phyloP scores from a whole-genome alignment of 2,329 filamentous ascomycete species.

The Venturia pyrina region DNA sequence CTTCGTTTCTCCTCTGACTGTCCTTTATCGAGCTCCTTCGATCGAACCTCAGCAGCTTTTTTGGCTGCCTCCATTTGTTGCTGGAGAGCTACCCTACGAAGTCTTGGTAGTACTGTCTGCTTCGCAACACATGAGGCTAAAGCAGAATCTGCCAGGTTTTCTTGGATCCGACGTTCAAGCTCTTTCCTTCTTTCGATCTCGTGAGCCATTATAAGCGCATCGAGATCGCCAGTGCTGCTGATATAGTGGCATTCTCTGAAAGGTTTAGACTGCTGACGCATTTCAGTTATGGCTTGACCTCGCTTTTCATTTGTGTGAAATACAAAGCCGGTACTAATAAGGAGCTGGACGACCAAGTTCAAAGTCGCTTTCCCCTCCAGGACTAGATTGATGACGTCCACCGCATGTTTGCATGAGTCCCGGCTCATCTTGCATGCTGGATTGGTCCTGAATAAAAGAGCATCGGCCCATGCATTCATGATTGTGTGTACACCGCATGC shows the following conservation, averaged over 20 bases:
- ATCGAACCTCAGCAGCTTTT: background rate
- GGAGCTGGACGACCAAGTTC: background rate
- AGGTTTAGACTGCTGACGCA: background rate
- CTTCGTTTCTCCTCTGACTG: background rate
- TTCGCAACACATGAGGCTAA: background rate
- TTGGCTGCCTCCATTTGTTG: background rate
- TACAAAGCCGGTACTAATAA: background rate
- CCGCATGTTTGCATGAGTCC: background rate
- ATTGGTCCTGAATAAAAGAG: background rate
- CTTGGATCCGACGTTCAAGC: background rate
- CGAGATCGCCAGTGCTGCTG: background rate
- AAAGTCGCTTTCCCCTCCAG: background rate
- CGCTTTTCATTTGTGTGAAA: background rate
- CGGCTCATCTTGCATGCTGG: background rate
- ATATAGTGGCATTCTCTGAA: background rate
- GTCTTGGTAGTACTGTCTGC: background rate
- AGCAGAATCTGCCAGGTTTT: background rate
- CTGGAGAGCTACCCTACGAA: background rate
- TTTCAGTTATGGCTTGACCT: background rate
- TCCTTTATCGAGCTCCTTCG: background rate
- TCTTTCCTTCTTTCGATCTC: background rate
- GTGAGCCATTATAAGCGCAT: background rate
- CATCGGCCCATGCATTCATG: constrained; percentile 3
- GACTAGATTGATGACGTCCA: background rate
- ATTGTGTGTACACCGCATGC: constrained; percentile 5